Base-by-base conservation (phyloP, 2,329 filamentous ascomycete species). In the Calcarisporium arbuscula region DNA sequence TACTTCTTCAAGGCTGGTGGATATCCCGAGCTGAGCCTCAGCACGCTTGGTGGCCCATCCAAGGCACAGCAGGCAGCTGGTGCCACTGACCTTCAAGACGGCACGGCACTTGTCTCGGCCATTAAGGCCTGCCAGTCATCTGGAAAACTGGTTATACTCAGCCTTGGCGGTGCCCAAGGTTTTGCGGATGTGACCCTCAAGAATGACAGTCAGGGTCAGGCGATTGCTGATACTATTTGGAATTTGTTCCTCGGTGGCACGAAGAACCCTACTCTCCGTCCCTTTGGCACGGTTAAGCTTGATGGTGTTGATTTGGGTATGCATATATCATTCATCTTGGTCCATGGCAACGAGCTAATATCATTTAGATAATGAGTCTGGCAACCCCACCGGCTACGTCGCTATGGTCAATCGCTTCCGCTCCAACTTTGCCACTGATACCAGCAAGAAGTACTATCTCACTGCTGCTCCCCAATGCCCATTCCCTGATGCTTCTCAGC, bases 81-180 rank as follows among this genome's bases (percentile, higher is more conserved):
- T 18, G 45, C 45, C 21, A 46, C 42, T 4, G 36, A 30, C 11
- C 41, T 48, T 30, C 37, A 46, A 28, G 45, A 48, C 20, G 45
- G 45, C 29, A 20, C 32, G 10, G 32, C 36, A n/a, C 27, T 48
- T 19, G 38, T 46, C 21, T 25, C 40, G 8, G 42, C 44, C 38
- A 72, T 74, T 43, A 52, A 61, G 38, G 51, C 66, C 12, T 87
- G 82, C 57, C 82, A 86, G 53, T 45, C 57, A 8, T 62, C 74
- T 42, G 71, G 72, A 42, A 87, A 85, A 58, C 82, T 78, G 2
- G 78, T 86, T 45, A 57, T 85, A 21, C 66, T 86, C 8, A 84
- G 80, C 7, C 65, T 87, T 34, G 82, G 82, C 17, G 82, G 82
- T 22, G 74, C 74, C 4, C 77, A 74, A 2, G 82, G 82, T 53